phyloP scores from a whole-genome alignment of 2,329 filamentous ascomycete species.

The Fusarium tricinctum region DNA sequence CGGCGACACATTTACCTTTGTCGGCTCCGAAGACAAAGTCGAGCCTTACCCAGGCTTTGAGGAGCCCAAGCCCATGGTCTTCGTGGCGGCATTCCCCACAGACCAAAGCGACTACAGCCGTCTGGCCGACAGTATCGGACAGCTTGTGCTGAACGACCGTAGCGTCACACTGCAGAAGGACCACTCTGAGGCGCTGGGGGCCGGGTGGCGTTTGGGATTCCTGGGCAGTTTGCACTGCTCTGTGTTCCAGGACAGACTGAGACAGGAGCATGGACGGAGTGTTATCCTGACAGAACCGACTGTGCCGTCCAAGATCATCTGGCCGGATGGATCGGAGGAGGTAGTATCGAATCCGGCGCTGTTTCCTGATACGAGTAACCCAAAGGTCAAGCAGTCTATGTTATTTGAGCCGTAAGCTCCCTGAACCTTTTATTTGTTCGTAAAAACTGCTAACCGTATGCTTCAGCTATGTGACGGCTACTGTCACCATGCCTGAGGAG shows the following conservation, averaged over 20 bases:
- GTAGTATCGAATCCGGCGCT: conserved; percentile 88
- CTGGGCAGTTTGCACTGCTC: conserved; percentile 97
- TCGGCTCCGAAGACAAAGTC: conserved; percentile 81
- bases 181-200: conserved; percentile 91
- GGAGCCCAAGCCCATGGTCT: conserved; percentile 98
- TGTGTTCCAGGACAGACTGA: conserved; percentile 96
- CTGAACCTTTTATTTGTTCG: no score
- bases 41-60: conserved; percentile 92
- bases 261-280: conserved; percentile 92
- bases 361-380: conserved; percentile 79
- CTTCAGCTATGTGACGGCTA: conserved; percentile 77
- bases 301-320: conserved; percentile 90
- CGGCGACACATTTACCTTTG: conserved; percentile 91
- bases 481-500: conserved; percentile 91
- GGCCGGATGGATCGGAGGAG: conserved; percentile 80
- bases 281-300: conserved; percentile 98
- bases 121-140: conserved; percentile 92
- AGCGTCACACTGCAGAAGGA: conserved; percentile 96
- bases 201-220: conserved; percentile 94
- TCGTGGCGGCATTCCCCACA: conserved; percentile 95
- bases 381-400: conserved; percentile 59
- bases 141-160: conserved; percentile 93
- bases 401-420: conserved; percentile 65
- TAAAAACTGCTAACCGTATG: background rate
- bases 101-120: conserved; percentile 90